phyloP scores from a whole-genome alignment of 139 green algal species.

The Bryopsis sp. region DNA sequence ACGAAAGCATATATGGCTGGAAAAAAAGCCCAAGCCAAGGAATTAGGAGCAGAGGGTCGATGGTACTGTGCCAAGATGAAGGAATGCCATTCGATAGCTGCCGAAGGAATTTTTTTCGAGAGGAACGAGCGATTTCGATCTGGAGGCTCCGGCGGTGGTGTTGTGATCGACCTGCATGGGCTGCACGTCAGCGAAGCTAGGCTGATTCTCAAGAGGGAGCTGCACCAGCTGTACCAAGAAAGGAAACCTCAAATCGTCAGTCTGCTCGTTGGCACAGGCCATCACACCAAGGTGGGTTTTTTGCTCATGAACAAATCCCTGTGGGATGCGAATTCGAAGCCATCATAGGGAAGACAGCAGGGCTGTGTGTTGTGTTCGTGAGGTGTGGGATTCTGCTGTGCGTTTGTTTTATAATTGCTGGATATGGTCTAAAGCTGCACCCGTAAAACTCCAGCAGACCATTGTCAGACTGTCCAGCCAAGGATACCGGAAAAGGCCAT shows the following conservation, averaged over 20 bases:
- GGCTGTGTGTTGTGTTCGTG: too few relatives aligned
- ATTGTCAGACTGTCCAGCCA: too few relatives aligned
- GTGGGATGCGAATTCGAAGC: background rate
- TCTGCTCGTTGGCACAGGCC: slow-evolving; percentile 52
- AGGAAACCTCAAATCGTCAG: slow-evolving; percentile 15
- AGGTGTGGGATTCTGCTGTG: slow-evolving; percentile 2
- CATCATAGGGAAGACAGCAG: background rate
- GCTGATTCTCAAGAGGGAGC: slow-evolving; percentile 28
- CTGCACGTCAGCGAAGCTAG: slow-evolving; percentile 61
- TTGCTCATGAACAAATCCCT: too few relatives aligned
- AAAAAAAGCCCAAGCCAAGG: slow-evolving; percentile 54
- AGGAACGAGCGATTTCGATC: slow-evolving; percentile 30
- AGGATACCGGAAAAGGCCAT: too few relatives aligned
- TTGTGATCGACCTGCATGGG: slow-evolving; percentile 61
- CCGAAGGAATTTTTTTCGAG: slow-evolving; percentile 33
- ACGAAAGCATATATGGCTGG: slow-evolving; percentile 61
- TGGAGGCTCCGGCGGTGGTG: background rate
- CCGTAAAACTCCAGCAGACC: too few relatives aligned
- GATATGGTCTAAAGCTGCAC: too few relatives aligned
- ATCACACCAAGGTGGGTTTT: slow-evolving; percentile 47
- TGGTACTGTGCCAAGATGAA: slow-evolving; percentile 50
- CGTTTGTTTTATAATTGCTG: slow-evolving; percentile 14
- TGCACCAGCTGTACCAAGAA: slow-evolving; percentile 19
- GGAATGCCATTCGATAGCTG: slow-evolving; percentile 42
- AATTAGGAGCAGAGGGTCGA: slow-evolving; percentile 52